Evolutionary conservation across 495 filamentous ascomycete genomes (phyloP), one percentile per base, ranked within the genome.

Genomic region (Lasiosphaeria miniovina): DNA sequence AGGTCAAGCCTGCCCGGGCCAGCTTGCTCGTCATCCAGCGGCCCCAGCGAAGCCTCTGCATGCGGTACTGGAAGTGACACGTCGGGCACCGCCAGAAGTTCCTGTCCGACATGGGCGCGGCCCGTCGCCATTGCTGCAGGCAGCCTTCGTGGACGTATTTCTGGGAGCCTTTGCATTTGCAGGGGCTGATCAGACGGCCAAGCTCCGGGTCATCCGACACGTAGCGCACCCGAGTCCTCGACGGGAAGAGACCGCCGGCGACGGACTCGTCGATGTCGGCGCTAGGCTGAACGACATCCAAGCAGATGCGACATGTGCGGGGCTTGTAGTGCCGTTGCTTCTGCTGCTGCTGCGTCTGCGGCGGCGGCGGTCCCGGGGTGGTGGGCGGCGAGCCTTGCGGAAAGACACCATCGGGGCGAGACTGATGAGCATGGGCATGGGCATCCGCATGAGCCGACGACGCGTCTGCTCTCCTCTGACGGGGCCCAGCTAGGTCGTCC

Each of bases 121-220:
- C 79, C 53, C 87, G 79, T 59, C 94, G 87, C 94, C 94, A 98
- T 36, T 80, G 75, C 68, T 93, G 87, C 17, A 98, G 79, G 71
- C 94, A 98, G n/a, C 86, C 89, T 70, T 96, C 90, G 71, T 98
- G 94, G 38, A 98, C 92, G 77, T 96, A 97, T 74, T 88, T 88
- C 58, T 92, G 90, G 12, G 88, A 90, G 55, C 94, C 94, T 75
- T 89, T 93, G 78, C 94, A 98, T 72, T 86, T 85, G 80, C 94
- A 98, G 4, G 94, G 94, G 34, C 90, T 87, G 52, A 98, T 80
- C n/a, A 98, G 77, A 5, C 91, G 87, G 43, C 91, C 92, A 38
- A 83, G 76, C 57, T 88, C 83, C n/a, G 86, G 84, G 64, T 86
- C 90, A 52, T 83, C 77, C 2, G 91, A 93, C 14, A 88, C 81